Evolutionary conservation across 179 eudicot genomes (phyloP), one percentile per base, ranked within the genome.

Genomic region (Beta corolliflora): DNA sequence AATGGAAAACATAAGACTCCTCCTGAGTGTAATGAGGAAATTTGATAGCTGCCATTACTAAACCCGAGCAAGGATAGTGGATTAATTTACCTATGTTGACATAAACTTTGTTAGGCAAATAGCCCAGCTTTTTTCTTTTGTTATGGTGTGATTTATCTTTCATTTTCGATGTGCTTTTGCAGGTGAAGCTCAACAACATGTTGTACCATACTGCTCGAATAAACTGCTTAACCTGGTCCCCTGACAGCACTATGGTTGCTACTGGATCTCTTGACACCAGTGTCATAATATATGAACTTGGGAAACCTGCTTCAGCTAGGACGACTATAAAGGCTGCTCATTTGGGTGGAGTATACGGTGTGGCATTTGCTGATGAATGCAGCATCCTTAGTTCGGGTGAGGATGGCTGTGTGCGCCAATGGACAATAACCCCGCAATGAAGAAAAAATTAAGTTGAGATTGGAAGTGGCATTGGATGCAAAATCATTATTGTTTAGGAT

Each of bases 101-200:
- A 8, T 48, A 48, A 8, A 48, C 7, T 8, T 48, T 48, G 52
- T 48, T 48, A 48, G 52, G 9, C 52, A 48, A 48, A 48, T 48
- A 48, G 52, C 9, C 9, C 52, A 48, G 8, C 50, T 25, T 54
- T 55, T 11, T 12, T 61, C 21, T 5, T 61, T 21, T 21, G 11
- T 18, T 61, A 63, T 77, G 73, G 13, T 41, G 14, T 75, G n/a
- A 56, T 58, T 54, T 29, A n/a, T 69, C 50, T 65, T 48, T 50
- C 71, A 64, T 23, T 66, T 29, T 25, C 23, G 31, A 18, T 63
- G 65, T 77, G 58, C 41, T 82, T 84, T 82, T 80, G 64, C 88
- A 95, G 99, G 89, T 95, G 77, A 95, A 92, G 88, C 95, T 95
- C 72, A 94, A 95, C 83, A 91, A 95, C 77, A 92, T 95, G 97